Base-by-base conservation (phyloP, 2,329 filamentous ascomycete species). In the Sporothrix globosa region DNA sequence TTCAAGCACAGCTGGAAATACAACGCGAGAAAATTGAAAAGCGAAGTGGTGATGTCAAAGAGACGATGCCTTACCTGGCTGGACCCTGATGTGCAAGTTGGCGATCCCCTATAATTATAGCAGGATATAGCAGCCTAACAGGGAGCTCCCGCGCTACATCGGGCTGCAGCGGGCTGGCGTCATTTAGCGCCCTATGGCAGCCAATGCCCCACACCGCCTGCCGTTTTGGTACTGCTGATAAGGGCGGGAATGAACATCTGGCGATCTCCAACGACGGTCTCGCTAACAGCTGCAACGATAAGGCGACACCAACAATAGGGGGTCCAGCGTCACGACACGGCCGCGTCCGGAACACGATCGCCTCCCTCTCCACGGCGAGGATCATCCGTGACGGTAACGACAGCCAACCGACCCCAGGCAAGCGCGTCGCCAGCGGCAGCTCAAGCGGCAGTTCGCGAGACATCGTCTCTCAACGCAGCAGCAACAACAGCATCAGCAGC, bases 381-480 rank as follows among this genome's bases (percentile, higher is more conserved):
- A 13, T 7, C 2, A 34, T 19, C 14, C 72, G 76, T 75, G 75
- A 73, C 74, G 65, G 72, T 65, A 53, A n/a, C 58, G 9, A 34
- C 63, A 60, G 71, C 71, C 68, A 71, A 61, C 73, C 72, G 72
- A 41, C 53, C 53, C 67, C 48, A 50, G 50, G 41, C 73, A 53
- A 48, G 61, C 61, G 9, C 60, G 17, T 60, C 52, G 10, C 39
- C 68, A 41, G 66, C 58, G 21, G 54, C 41, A 17, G 24, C 13
- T 17, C 52, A 21, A 41, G 58, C 66, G 21, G 54, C 30, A 17
- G 24, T n/a, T 21, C 52, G 34, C 34, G 66, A 46, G 24, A 46
- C 41, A 44, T 9, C 27, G 24, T 9, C 68, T 17, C n/a, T 46
- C 27, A 21, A 56, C 10, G 21, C 56, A n/a, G 17, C 27, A 14